Evolutionary conservation across 495 filamentous ascomycete genomes (phyloP).

Genomic region (Bathelium albidoporum): DNA sequence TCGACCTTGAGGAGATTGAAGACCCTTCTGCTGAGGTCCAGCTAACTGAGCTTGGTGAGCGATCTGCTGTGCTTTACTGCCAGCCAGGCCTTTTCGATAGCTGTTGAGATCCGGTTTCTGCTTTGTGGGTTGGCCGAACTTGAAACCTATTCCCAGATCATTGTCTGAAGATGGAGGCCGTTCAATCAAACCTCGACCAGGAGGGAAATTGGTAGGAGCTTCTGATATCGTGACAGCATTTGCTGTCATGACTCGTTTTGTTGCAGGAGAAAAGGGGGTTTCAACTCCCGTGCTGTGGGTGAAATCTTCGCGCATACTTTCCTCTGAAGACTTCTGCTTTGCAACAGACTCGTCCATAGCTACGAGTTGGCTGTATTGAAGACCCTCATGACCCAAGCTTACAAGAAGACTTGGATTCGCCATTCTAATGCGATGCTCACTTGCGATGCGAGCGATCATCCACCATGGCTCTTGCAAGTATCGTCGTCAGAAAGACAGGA

Average conservation of each 20-base stretch:
- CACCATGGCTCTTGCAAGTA: too few relatives aligned
- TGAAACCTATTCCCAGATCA: background rate
- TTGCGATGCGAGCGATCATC: background rate
- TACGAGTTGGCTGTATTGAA: background rate
- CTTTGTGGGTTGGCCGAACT: background rate
- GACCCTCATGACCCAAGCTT: background rate
- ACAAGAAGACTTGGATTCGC: background rate
- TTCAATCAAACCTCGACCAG: background rate
- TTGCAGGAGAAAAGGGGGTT: background rate
- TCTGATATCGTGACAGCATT: background rate
- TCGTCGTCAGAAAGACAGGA: too few relatives aligned
- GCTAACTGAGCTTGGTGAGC: background rate
- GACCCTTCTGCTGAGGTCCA: too few relatives aligned
- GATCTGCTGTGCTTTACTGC: background rate
- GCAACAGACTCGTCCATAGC: background rate
- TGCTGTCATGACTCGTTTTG: background rate
- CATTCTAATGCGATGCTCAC: background rate
- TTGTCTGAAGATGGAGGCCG: slow-evolving; percentile 4
- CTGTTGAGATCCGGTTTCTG: slow-evolving; percentile 10
- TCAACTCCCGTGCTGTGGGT: background rate
- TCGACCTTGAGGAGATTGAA: background rate
- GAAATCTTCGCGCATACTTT: background rate
- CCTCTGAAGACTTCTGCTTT: background rate
- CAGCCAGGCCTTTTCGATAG: slow-evolving; percentile 6
- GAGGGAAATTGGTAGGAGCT: background rate